Conservation (phyloP, 768 basidiomycete species). For the Pulveroboletus sp. region DNA sequence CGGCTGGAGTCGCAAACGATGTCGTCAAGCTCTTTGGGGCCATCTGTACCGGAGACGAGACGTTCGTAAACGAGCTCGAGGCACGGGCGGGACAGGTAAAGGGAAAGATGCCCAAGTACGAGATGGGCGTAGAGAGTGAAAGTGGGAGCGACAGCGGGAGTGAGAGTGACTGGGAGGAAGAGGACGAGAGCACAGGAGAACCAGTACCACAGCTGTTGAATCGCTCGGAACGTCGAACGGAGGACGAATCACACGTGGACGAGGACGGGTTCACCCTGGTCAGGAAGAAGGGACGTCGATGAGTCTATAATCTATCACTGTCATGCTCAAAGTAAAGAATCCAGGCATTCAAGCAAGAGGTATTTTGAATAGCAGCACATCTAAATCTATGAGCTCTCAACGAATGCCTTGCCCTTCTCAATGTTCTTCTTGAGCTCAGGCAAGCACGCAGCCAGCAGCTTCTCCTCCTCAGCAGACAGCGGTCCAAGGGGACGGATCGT, state of each 20-base stretch:
- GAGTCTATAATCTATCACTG: conserved; percentile 3
- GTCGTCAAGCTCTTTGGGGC: conserved; percentile 66
- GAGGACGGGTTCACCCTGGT: conserved; percentile 92
- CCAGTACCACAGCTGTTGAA: conserved; percentile 56
- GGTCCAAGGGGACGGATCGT: conserved; percentile 85
- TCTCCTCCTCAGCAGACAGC: conserved; percentile 77
- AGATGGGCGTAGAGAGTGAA: conserved; percentile 34
- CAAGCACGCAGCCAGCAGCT: conserved; percentile 79
- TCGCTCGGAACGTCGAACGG: conserved; percentile 26
- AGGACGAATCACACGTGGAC: conserved; percentile 70
- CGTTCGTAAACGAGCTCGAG: conserved; percentile 59
- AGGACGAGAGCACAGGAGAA: conserved; percentile 30
- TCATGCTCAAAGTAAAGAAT: background rate
- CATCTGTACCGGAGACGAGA: conserved; percentile 40
- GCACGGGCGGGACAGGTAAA: conserved; percentile 50
- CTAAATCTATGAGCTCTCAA: conserved; percentile 37
- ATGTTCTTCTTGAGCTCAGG: conserved; percentile 98
- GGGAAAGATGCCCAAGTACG: conserved; percentile 51
- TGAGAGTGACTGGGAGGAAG: conserved; percentile 45
- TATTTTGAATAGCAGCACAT: conserved; percentile 16
- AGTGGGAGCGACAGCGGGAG: conserved; percentile 40
- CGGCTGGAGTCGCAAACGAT: conserved; percentile 66
- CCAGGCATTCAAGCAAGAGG: conserved; percentile 15
- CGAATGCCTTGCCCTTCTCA: conserved; percentile 86
- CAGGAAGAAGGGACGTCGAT: conserved; percentile 48